A percentile compares a stretch with the other conserved stretches of the same genome.
These are phyloP conservation scores for Amyloporia xantha DNA, from an alignment of 768 basidiomycete genomes.

Conservation along the genomic window DNA sequence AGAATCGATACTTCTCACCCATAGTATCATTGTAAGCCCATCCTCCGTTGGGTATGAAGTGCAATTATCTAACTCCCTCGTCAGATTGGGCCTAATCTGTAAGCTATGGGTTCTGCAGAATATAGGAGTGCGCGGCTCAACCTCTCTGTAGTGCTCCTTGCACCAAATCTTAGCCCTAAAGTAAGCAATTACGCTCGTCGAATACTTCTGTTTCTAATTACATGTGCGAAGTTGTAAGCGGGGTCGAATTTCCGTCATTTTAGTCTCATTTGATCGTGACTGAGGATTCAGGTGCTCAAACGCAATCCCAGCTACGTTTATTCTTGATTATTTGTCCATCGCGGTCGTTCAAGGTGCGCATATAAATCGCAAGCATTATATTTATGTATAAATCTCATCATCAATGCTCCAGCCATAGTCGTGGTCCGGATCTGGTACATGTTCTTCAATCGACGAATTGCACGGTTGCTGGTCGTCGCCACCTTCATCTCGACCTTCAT, in stretches of 20 bases:
- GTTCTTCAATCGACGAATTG: conserved; percentile 8
- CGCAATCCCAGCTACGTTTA: conserved; percentile 6
- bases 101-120: no score
- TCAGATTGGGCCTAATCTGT: conserved; percentile 1
- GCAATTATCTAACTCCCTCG: background rate
- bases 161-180: background rate
- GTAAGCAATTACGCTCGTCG: background rate
- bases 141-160: background rate
- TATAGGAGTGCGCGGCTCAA: no score
- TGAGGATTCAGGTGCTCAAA: conserved; percentile 10
- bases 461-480: conserved; percentile 7
- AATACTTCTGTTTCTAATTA: no score
- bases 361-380: background rate
- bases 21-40: conserved; percentile 7
- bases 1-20: conserved; percentile 17
- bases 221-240: background rate
- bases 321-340: conserved; percentile 7
- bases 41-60: no score
- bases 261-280: no score
- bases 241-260: background rate
- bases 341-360: conserved; percentile 12
- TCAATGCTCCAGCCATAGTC: conserved; percentile 10
- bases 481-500: conserved; percentile 8
- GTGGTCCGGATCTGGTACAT: conserved; percentile 19
- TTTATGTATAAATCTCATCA: background rate